phyloP scores from a whole-genome alignment of 805 yeast species.

The Sungouiella thailandica region DNA sequence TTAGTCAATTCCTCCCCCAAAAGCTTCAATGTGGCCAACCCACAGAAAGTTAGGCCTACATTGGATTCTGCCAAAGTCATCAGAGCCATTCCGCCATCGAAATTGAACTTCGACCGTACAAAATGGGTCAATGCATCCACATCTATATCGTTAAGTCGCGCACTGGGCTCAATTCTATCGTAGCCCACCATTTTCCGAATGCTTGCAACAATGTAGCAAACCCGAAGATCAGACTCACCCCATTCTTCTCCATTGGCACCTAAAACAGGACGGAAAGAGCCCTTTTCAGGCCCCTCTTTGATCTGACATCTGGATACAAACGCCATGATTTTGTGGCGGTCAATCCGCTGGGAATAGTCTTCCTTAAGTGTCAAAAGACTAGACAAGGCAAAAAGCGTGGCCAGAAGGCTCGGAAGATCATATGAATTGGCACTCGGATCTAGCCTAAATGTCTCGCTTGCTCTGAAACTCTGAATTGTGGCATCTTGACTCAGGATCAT shows the following conservation, averaged over 20 bases:
- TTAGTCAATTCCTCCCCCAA: conserved; percentile 20
- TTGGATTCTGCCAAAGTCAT: conserved; percentile 59
- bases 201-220: conserved; percentile 67
- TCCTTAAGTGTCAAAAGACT: conserved; percentile 48
- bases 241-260: conserved; percentile 23
- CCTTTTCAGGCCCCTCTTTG: conserved; percentile 21
- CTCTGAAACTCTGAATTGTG: conserved; percentile 47
- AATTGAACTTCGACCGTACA: conserved; percentile 24
- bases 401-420: conserved; percentile 63
- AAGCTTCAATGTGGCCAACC: conserved; percentile 54
- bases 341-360: conserved; percentile 26
- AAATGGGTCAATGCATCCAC: conserved; percentile 32
- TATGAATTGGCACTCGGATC: conserved; percentile 23
- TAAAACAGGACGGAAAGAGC: conserved; percentile 33
- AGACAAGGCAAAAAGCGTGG: conserved; percentile 72
- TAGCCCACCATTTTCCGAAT: conserved; percentile 49
- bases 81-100: conserved; percentile 73
- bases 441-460: conserved; percentile 45
- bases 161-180: conserved; percentile 22
- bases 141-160: conserved; percentile 38
- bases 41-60: conserved; percentile 86
- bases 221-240: conserved; percentile 72
- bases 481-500: conserved; percentile 28
- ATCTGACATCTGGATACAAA: conserved; percentile 60
- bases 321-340: conserved; percentile 45